Conservation (phyloP, 352 stramenopile species). For the Pythium biforme region DNA sequence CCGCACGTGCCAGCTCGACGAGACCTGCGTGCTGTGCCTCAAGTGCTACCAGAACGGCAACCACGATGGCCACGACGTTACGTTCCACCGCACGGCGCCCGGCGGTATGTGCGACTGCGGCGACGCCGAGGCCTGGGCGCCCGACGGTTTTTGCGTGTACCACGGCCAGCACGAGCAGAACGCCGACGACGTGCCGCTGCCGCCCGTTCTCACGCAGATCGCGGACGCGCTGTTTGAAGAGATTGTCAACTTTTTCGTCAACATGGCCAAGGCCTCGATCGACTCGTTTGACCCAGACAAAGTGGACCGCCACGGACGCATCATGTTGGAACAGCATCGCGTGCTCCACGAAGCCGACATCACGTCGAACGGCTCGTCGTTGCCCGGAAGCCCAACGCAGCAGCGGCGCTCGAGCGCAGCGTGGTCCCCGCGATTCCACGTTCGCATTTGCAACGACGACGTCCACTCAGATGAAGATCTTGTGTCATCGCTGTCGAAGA, state of each 20-base stretch:
- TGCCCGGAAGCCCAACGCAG: conserved; percentile 19
- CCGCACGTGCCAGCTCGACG: conserved; percentile 96
- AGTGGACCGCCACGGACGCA: conserved; percentile 47
- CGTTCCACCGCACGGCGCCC: conserved; percentile 75
- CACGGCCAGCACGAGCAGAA: conserved; percentile 66
- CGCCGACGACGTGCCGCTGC: conserved; percentile 27
- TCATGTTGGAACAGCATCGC: conserved; percentile 36
- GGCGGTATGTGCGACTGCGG: conserved; percentile 98
- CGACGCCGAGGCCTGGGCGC: conserved; percentile 96
- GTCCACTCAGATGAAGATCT: conserved; percentile 98
- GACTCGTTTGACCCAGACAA: conserved; percentile 64
- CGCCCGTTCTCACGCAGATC: conserved; percentile 45
- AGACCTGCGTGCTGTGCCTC: conserved; percentile 97
- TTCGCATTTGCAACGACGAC: conserved; percentile 98
- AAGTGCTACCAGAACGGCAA: conserved; percentile 94
- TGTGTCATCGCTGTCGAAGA: conserved; percentile 87
- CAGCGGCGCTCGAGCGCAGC: conserved; percentile 18
- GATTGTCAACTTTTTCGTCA: conserved; percentile 67
- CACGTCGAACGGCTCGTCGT: conserved; percentile 5
- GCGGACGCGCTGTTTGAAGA: conserved; percentile 66
- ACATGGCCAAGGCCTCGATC: conserved; percentile 74
- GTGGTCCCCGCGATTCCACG: conserved; percentile 72
- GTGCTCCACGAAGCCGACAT: conserved; percentile 27
- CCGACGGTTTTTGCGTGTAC: conserved; percentile 91
- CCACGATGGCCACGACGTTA: conserved; percentile 94